These are phyloP conservation scores for Pythium aphanidermatum DNA, from an alignment of 352 stramenopile genomes.

Conservation along the genomic window DNA sequence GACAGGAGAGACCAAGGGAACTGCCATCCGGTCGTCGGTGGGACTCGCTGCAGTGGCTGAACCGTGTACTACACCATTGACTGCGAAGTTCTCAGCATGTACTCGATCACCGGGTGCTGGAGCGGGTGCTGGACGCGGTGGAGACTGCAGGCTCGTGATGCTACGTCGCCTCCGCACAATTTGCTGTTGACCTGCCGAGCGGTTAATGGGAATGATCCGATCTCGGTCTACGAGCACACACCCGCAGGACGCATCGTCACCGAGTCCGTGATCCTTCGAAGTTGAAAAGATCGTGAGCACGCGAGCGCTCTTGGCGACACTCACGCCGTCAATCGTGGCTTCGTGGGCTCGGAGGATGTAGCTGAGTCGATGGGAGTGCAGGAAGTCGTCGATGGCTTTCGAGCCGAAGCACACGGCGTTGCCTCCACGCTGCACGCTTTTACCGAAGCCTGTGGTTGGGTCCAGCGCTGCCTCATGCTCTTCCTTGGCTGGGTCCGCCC, in stretches of 20 bases:
- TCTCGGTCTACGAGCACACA: slow-evolving; percentile 67
- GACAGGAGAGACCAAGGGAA: no score
- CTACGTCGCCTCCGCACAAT: slow-evolving; percentile 31
- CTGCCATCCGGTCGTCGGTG: no score
- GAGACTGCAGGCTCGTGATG: slow-evolving; percentile 7
- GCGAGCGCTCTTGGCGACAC: slow-evolving; percentile 40
- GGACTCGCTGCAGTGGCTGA: no score
- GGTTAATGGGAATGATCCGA: slow-evolving; percentile 51
- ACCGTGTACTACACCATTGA: no score
- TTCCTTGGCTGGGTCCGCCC: slow-evolving; percentile 33
- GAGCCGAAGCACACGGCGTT: slow-evolving; percentile 74
- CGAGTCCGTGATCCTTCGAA: slow-evolving; percentile 63
- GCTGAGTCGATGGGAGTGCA: slow-evolving; percentile 44
- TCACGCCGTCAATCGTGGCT: slow-evolving; percentile 79
- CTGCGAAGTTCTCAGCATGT: not conserved
- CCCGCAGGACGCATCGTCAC: slow-evolving; percentile 48
- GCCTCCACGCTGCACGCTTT: slow-evolving; percentile 37
- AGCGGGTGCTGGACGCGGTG: not conserved
- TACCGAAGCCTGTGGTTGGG: slow-evolving; percentile 47
- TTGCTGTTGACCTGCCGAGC: slow-evolving; percentile 18
- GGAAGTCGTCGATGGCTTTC: slow-evolving; percentile 52
- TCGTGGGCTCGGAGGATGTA: slow-evolving; percentile 76
- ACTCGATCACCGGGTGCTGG: not conserved
- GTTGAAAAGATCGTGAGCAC: slow-evolving; percentile 72
- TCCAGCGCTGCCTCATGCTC: slow-evolving; percentile 41